phyloP scores from a whole-genome alignment of 2,329 filamentous ascomycete species.

The Phialocephala subalpina region DNA sequence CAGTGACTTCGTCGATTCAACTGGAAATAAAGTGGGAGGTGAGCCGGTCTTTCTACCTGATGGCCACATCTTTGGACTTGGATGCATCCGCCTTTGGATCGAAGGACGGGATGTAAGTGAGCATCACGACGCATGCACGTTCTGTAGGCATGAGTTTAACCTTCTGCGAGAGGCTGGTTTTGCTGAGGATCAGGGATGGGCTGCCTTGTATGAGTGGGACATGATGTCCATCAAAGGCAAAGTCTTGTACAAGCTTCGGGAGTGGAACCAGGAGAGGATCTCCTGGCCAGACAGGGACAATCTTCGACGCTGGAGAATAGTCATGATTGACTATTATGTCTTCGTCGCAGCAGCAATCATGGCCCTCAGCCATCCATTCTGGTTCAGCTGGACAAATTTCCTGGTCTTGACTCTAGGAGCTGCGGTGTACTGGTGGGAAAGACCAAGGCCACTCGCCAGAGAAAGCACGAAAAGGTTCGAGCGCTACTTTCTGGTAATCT shows the following conservation, averaged over 20 bases:
- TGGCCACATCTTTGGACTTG: constrained; percentile 16
- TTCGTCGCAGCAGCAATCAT: background rate
- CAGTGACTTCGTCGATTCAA: background rate
- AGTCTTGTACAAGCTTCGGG: background rate
- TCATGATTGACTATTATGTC: background rate
- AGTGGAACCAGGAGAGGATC: constrained; percentile 2
- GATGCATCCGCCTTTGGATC: constrained; percentile 15
- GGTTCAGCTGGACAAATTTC: constrained; percentile 14
- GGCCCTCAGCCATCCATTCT: background rate
- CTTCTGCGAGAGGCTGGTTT: background rate
- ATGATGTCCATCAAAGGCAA: background rate
- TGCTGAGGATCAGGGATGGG: background rate
- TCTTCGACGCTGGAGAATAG: background rate
- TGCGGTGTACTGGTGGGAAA: background rate
- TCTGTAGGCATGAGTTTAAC: constrained; percentile 13
- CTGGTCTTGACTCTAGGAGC: constrained; percentile 13
- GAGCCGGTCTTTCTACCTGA: constrained; percentile 6
- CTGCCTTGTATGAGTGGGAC: background rate
- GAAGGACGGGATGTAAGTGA: background rate
- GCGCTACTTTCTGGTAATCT: background rate
- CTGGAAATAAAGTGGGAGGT: background rate
- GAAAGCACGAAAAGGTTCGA: background rate
- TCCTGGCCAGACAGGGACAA: background rate
- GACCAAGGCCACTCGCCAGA: background rate
- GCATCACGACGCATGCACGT: constrained; percentile 6